These are phyloP conservation scores for Lithohypha guttulata DNA, from an alignment of 2,329 filamentous ascomycete species.

Conservation along the genomic window DNA sequence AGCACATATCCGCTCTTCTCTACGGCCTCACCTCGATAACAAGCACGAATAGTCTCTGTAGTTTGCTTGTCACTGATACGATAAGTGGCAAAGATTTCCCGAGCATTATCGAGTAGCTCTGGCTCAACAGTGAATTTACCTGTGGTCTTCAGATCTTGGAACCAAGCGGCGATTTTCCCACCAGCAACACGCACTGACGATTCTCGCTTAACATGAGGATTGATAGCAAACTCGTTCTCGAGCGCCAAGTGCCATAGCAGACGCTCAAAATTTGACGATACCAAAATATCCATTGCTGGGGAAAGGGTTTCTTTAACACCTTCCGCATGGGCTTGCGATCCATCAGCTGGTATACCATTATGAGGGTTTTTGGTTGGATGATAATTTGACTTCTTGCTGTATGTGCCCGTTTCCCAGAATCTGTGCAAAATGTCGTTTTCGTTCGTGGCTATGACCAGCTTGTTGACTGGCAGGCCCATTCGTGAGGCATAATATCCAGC, in stretches of 20 bases:
- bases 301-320: constrained; percentile 85
- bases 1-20: constrained; percentile 61
- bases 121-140: constrained; percentile 74
- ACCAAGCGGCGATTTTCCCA: constrained; percentile 67
- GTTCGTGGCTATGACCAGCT: constrained; percentile 87
- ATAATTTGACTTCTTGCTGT: constrained; percentile 64
- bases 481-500: constrained; percentile 72
- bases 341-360: constrained; percentile 36
- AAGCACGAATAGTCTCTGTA: constrained; percentile 51
- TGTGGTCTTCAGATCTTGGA: constrained; percentile 64
- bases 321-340: constrained; percentile 51
- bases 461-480: constrained; percentile 84
- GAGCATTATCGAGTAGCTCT: constrained; percentile 60
- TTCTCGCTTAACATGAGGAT: constrained; percentile 16
- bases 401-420: constrained; percentile 79
- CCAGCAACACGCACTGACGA: constrained; percentile 32
- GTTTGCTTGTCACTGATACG: constrained; percentile 55
- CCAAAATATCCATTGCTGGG: constrained; percentile 95
- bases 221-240: constrained; percentile 42
- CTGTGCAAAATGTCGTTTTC: constrained; percentile 95
- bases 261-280: constrained; percentile 93
- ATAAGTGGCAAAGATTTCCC: constrained; percentile 71
- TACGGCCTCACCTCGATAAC: constrained; percentile 37
- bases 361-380: constrained; percentile 27
- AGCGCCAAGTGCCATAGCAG: constrained; percentile 87